Evolutionary conservation across 2,329 filamentous ascomycete species (phyloP).

Genomic region (Cladosporium cucumerinum): DNA sequence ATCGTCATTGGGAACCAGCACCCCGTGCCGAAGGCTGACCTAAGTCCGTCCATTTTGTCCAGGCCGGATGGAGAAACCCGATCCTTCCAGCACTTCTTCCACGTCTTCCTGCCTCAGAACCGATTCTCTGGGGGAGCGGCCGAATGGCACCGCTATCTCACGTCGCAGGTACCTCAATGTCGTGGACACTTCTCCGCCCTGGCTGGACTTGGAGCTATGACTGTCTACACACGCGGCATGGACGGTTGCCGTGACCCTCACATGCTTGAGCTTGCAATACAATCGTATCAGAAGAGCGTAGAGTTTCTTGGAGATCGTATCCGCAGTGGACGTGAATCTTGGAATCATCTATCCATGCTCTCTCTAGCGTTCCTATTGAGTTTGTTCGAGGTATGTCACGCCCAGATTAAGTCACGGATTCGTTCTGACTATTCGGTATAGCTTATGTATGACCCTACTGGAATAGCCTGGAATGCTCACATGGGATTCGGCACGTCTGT

Average conservation of each 20-base stretch:
- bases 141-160: neutral
- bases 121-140: neutral
- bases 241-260: neutral
- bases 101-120: neutral
- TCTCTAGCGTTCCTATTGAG: neutral
- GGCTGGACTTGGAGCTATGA: neutral
- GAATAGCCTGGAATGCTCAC: neutral
- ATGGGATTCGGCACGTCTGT: slow-evolving; percentile 1
- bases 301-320: neutral
- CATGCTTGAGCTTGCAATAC: neutral
- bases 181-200: slow-evolving; percentile 4
- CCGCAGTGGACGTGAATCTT: neutral
- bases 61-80: neutral
- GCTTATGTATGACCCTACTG: slow-evolving; percentile 2
- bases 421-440: neutral
- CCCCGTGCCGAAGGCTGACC: neutral
- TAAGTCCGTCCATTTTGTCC: neutral
- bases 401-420: neutral
- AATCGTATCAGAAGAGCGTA: neutral
- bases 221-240: neutral
- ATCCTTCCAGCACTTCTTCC: slow-evolving; percentile 2
- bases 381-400: slow-evolving; percentile 4
- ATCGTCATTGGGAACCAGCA: neutral
- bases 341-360: neutral
- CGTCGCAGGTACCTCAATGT: neutral